These are phyloP conservation scores for Agaricales sp. DNA, from an alignment of 1,284 basidiomycete species.

Conservation along the genomic window DNA sequence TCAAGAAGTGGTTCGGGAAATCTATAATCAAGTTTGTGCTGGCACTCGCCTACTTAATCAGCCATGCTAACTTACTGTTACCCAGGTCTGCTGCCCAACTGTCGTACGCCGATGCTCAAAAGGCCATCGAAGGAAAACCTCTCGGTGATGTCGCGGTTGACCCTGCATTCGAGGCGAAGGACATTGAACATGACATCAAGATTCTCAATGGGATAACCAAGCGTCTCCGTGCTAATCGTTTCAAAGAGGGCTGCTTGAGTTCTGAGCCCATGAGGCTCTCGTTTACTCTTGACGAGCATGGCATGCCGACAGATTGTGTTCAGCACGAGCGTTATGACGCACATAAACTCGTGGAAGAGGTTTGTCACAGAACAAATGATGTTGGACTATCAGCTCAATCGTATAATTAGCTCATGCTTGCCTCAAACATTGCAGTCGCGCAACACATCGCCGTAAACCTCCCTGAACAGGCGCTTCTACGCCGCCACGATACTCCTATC, in stretches of 20 bases:
- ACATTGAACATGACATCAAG: slow-evolving; percentile 72
- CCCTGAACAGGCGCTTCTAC: slow-evolving; percentile 90
- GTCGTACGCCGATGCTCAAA: slow-evolving; percentile 75
- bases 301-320: slow-evolving; percentile 75
- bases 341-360: slow-evolving; percentile 85
- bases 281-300: slow-evolving; percentile 77
- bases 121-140: slow-evolving; percentile 68
- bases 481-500: slow-evolving; percentile 88
- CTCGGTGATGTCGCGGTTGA: slow-evolving; percentile 43
- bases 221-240: slow-evolving; percentile 66
- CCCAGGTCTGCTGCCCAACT: slow-evolving; percentile 78
- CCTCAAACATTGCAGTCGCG: slow-evolving; percentile 85
- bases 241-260: slow-evolving; percentile 74
- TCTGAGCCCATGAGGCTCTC: slow-evolving; percentile 65
- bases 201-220: slow-evolving; percentile 60
- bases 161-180: slow-evolving; percentile 46
- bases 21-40: slow-evolving; percentile 75
- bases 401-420: slow-evolving; percentile 74
- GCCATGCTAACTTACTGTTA: slow-evolving; percentile 8
- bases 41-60: slow-evolving; percentile 1
- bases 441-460: slow-evolving; percentile 89
- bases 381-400: slow-evolving; percentile 6
- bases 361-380: slow-evolving; percentile 20
- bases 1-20: slow-evolving; percentile 89
- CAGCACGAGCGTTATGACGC: slow-evolving; percentile 62